These are phyloP conservation scores for Breynia disticha DNA, from an alignment of 441 rosid species.

Conservation along the genomic window DNA sequence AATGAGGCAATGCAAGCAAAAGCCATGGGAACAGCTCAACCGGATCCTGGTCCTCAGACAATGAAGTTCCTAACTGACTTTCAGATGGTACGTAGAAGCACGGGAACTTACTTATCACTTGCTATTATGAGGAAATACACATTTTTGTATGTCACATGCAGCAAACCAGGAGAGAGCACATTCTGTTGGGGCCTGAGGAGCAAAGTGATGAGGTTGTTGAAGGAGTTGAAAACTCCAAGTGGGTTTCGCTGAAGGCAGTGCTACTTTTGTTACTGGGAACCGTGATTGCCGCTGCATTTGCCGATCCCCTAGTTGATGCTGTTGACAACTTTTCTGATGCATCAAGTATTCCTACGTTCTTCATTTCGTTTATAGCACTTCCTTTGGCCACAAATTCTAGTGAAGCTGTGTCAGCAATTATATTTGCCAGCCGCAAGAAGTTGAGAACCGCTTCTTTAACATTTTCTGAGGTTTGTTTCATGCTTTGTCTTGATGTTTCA, in stretches of 20 bases:
- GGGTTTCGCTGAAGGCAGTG: constrained; percentile 58
- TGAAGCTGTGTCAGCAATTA: constrained; percentile 87
- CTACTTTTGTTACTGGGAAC: constrained; percentile 63
- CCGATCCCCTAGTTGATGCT: constrained; percentile 89
- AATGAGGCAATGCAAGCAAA: constrained; percentile 36
- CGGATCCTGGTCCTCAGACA: constrained; percentile 46
- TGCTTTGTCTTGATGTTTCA: neutral
- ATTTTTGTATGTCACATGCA: constrained; percentile 22
- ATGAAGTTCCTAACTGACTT: constrained; percentile 38
- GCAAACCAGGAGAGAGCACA: constrained; percentile 55
- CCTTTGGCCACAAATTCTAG: constrained; percentile 94
- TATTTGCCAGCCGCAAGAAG: constrained; percentile 69
- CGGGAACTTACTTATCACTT: constrained; percentile 6
- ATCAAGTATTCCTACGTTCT: constrained; percentile 89
- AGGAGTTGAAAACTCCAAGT: constrained; percentile 33
- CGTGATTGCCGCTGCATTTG: constrained; percentile 73
- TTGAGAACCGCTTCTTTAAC: constrained; percentile 66
- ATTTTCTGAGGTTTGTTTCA: constrained; percentile 65
- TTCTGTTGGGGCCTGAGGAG: constrained; percentile 34
- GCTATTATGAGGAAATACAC: constrained; percentile 2
- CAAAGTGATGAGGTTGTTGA: constrained; percentile 38
- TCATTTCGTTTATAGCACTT: constrained; percentile 79
- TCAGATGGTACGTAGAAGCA: constrained; percentile 37
- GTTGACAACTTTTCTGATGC: constrained; percentile 79
- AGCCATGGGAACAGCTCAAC: constrained; percentile 8